These are phyloP conservation scores for Mucor ambiguus DNA, from an alignment of 371 early-diverging fungal species.

Conservation along the genomic window DNA sequence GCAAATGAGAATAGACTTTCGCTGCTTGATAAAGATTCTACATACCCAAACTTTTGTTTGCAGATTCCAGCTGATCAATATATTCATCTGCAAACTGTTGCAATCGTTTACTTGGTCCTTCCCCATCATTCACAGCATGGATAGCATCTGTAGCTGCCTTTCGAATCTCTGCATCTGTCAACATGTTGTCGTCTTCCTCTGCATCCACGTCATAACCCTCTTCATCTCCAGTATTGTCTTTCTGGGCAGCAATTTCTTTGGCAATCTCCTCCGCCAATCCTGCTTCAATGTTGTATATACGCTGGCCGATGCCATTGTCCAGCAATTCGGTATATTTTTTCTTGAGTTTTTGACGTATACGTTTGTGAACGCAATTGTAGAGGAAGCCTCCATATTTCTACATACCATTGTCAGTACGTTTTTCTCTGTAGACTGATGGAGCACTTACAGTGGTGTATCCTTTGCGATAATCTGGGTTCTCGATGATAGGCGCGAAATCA, in stretches of 20 bases:
- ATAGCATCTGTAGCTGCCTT: conserved; percentile 9
- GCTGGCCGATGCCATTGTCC: neutral
- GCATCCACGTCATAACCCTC: conserved; percentile 20
- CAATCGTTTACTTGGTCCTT: conserved; percentile 6
- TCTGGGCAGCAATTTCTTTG: conserved; percentile 18
- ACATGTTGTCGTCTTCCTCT: neutral
- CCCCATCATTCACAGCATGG: neutral
- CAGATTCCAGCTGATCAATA: conserved; percentile 15
- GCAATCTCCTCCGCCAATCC: conserved; percentile 24
- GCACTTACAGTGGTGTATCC: neutral
- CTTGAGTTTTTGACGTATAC: conserved; percentile 6
- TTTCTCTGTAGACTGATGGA: too few species aligned
- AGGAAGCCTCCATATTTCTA: conserved; percentile 26
- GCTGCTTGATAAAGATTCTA: neutral
- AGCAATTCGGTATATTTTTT: neutral
- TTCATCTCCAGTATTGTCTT: neutral
- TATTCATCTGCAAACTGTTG: conserved; percentile 28
- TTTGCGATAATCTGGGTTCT: conserved; percentile 20
- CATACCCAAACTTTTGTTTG: conserved; percentile 2
- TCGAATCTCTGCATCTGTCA: neutral
- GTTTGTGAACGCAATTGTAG: conserved; percentile 27
- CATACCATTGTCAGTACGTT: neutral
- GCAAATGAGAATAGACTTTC: neutral
- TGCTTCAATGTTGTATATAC: conserved; percentile 6
- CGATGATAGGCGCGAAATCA: conserved; percentile 13